These are phyloP conservation scores for Kodamaea laetipori DNA, from an alignment of 805 yeast species.

Conservation along the genomic window DNA sequence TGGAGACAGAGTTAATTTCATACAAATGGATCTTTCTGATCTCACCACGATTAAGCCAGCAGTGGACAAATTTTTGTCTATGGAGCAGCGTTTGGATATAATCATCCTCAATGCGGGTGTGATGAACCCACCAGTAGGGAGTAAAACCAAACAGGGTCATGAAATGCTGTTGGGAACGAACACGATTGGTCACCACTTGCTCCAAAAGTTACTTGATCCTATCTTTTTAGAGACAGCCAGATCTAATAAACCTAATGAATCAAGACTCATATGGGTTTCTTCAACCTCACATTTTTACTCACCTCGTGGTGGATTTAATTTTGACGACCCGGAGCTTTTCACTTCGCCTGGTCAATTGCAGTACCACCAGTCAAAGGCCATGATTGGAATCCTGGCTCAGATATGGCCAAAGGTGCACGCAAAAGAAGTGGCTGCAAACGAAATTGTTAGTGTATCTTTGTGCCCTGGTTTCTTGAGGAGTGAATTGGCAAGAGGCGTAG, in stretches of 20 bases:
- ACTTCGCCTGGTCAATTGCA: slow-evolving; percentile 8
- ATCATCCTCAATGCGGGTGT: slow-evolving; percentile 31
- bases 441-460: slow-evolving; percentile 33
- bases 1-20: slow-evolving; percentile 11
- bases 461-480: slow-evolving; percentile 46
- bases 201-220: slow-evolving; percentile 42
- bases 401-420: slow-evolving; percentile 36
- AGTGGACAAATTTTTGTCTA: slow-evolving; percentile 26
- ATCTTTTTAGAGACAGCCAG: slow-evolving; percentile 35
- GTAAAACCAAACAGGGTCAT: slow-evolving; percentile 44
- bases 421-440: slow-evolving; percentile 21
- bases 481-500: slow-evolving; percentile 33
- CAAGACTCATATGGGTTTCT: slow-evolving; percentile 49
- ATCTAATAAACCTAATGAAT: slow-evolving; percentile 21
- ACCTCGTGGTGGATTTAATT: slow-evolving; percentile 35
- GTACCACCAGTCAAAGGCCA: slow-evolving; percentile 50
- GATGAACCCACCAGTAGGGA: slow-evolving; percentile 38
- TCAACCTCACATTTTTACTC: slow-evolving; percentile 37
- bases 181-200: slow-evolving; percentile 45
- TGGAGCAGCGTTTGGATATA: slow-evolving; percentile 20
- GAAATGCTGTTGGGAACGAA: slow-evolving; percentile 52
- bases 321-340: slow-evolving; percentile 32
- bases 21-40: slow-evolving; percentile 12
- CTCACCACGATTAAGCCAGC: slow-evolving; percentile 16
- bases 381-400: slow-evolving; percentile 35